Percentiles rank a stretch among this genome's conserved stretches.
phyloP scores from a whole-genome alignment of 306 rosid genomes.

The Rosa lucieae region DNA sequence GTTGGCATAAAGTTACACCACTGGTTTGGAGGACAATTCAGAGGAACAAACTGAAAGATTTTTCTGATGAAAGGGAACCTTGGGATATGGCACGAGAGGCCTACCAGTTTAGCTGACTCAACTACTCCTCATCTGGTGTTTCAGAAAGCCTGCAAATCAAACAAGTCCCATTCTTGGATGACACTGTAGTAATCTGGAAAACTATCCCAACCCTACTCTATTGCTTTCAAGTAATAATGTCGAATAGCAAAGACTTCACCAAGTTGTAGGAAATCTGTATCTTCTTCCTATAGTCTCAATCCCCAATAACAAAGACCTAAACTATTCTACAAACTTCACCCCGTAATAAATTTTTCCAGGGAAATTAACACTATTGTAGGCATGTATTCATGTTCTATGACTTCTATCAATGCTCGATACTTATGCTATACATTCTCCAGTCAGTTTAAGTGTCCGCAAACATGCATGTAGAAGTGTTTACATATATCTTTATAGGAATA shows the following conservation, averaged over 20 bases:
- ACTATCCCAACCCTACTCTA: neutral
- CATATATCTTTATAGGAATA: too few species aligned
- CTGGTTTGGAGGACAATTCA: neutral
- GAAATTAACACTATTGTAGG: neutral
- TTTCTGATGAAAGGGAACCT: too few species aligned
- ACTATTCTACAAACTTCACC: neutral
- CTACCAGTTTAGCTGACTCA: neutral
- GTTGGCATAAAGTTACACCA: neutral
- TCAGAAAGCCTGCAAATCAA: neutral
- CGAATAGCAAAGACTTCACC: neutral
- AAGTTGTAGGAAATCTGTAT: neutral
- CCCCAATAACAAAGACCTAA: neutral
- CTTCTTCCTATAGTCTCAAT: neutral
- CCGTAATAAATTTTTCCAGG: neutral
- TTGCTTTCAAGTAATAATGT: neutral
- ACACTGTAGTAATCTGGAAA: neutral
- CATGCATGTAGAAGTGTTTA: neutral
- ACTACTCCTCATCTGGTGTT: neutral
- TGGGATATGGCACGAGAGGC: neutral
- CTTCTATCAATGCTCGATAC: neutral
- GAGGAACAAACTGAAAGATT: neutral
- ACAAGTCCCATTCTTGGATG: neutral
- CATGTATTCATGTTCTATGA: too few species aligned
- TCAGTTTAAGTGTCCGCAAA: neutral
- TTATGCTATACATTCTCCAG: neutral